These are phyloP conservation scores for Chrysochromulina tobinii DNA, from an alignment of 78 protist species.

Conservation along the genomic window DNA sequence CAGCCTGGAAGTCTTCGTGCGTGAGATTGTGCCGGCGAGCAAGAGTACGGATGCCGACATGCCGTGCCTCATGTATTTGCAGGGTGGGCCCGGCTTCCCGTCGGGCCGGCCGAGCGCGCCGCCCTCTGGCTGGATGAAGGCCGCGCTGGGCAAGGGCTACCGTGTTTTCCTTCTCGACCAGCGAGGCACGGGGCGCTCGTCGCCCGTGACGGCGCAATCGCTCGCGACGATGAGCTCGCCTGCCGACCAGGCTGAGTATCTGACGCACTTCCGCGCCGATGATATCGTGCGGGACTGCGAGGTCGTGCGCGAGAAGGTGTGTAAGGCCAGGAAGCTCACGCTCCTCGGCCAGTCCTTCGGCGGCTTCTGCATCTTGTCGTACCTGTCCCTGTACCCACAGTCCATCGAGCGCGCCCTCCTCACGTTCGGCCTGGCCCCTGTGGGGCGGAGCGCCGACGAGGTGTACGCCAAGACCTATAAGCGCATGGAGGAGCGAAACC, in stretches of 20 bases:
- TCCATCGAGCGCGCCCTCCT: neutral
- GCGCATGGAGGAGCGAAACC: slow-evolving; percentile 25
- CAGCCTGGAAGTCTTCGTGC: too few relatives aligned
- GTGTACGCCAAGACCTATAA: slow-evolving; percentile 22
- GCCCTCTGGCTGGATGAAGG: slow-evolving; percentile 29
- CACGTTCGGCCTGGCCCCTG: slow-evolving; percentile 17
- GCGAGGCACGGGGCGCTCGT: neutral
- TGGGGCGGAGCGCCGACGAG: slow-evolving; percentile 10
- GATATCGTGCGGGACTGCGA: slow-evolving; percentile 7
- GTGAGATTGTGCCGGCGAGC: too few relatives aligned
- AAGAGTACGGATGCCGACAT: neutral
- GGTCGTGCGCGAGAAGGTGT: neutral
- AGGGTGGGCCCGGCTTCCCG: slow-evolving; percentile 41
- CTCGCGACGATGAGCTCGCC: too few relatives aligned
- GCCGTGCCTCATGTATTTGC: slow-evolving; percentile 14
- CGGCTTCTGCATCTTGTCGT: slow-evolving; percentile 40
- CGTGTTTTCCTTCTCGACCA: slow-evolving; percentile 24
- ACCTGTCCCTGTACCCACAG: slow-evolving; percentile 30
- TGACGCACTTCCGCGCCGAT: slow-evolving; percentile 27
- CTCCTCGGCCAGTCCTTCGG: slow-evolving; percentile 41
- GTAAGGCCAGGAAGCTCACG: neutral
- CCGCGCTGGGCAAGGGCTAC: slow-evolving; percentile 5
- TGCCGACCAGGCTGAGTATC: neutral
- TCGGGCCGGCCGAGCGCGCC: slow-evolving; percentile 22
- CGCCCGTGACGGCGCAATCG: neutral